Conservation (phyloP, 2,329 filamentous ascomycete species). For the Zymoseptoria crescenta region DNA sequence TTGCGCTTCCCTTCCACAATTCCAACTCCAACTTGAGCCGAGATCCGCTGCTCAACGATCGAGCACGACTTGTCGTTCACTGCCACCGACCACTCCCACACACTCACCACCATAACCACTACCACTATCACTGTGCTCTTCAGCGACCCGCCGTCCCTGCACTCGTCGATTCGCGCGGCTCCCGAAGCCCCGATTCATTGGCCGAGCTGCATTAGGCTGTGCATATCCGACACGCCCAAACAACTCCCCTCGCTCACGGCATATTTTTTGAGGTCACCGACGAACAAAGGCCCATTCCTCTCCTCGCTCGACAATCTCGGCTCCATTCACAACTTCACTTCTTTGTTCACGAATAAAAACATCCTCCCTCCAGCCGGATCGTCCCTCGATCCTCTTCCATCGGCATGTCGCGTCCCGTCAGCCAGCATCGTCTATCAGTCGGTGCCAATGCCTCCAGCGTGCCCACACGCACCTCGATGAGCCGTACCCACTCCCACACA, state of each 20-base stretch:
- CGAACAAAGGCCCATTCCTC: background rate
- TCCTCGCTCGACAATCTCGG: background rate
- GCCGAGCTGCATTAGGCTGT: background rate
- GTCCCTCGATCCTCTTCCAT: background rate
- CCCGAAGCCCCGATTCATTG: background rate
- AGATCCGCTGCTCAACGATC: background rate
- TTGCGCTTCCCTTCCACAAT: no score
- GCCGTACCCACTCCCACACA: constrained; percentile 75
- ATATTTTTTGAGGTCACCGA: background rate
- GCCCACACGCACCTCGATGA: constrained; percentile 56
- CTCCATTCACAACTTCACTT: background rate
- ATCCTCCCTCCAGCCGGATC: background rate
- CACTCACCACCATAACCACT: background rate
- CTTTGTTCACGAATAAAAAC: background rate
- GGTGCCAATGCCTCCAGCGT: constrained; percentile 54
- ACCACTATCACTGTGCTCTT: background rate
- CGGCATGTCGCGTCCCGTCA: constrained; percentile 22
- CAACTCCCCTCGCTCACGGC: background rate
- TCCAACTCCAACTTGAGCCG: background rate
- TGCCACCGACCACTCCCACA: background rate
- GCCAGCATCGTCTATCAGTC: constrained; percentile 39
- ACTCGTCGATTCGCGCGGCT: background rate
- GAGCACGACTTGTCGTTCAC: background rate
- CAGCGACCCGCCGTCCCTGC: background rate
- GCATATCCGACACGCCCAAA: background rate